Conservation (phyloP, 2,329 filamentous ascomycete species). For the Ophiocordyceps australis region DNA sequence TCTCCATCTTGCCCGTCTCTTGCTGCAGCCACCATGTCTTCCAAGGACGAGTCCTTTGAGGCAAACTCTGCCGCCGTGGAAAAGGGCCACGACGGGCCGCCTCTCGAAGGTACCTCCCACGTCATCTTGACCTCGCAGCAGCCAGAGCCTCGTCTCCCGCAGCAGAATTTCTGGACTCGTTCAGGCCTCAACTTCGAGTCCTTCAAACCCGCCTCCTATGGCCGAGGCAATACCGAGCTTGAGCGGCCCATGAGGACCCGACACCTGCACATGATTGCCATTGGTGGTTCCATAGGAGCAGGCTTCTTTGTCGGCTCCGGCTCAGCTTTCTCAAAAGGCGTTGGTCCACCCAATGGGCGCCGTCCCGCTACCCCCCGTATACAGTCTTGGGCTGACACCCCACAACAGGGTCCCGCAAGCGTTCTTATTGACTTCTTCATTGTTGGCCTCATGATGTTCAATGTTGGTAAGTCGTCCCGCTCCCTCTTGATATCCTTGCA, state of each 20-base stretch:
- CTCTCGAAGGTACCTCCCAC: constrained; percentile 4
- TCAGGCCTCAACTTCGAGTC: constrained; percentile 18
- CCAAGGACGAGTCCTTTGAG: constrained; percentile 4
- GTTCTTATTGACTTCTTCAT: constrained; percentile 24
- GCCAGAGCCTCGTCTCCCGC: constrained; percentile 1
- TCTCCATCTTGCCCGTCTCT: neutral
- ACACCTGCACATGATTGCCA: constrained; percentile 41
- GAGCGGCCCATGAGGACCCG: constrained; percentile 29
- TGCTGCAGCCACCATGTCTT: constrained; percentile 4
- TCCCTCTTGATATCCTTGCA: neutral
- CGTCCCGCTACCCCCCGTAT: neutral
- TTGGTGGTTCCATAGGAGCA: constrained; percentile 21
- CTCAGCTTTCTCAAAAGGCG: constrained; percentile 26
- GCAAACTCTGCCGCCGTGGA: constrained; percentile 3
- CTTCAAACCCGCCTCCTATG: constrained; percentile 17
- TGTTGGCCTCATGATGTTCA: constrained; percentile 34
- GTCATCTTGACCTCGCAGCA: constrained; percentile 4
- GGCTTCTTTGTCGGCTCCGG: constrained; percentile 31
- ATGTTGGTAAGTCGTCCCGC: constrained; percentile 15
- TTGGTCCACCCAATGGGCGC: constrained; percentile 2
- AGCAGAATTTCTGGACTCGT: constrained; percentile 15
- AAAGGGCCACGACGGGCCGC: constrained; percentile 4
- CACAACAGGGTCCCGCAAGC: constrained; percentile 12
- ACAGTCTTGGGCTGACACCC: neutral
- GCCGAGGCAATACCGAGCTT: constrained; percentile 14